phyloP scores from a whole-genome alignment of 2,329 filamentous ascomycete genomes.

The Talaromyces sp. region DNA sequence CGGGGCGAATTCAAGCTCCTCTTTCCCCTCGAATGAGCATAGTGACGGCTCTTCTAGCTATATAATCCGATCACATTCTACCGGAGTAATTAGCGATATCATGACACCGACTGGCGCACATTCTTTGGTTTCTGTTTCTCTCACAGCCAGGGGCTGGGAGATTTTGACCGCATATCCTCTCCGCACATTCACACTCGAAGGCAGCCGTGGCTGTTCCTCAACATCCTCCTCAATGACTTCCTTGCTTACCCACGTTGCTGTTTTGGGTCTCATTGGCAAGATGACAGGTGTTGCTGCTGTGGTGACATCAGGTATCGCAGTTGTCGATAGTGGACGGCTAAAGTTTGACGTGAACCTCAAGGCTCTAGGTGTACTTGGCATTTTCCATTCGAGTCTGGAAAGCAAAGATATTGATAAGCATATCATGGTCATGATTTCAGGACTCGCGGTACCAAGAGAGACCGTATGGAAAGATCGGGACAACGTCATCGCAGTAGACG shows the following conservation, averaged over 20 bases:
- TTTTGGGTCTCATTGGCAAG: constrained; percentile 76
- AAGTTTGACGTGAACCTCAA: constrained; percentile 69
- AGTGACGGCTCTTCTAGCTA: constrained; percentile 51
- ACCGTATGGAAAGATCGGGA: constrained; percentile 56
- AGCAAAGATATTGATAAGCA: constrained; percentile 59
- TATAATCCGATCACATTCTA: constrained; percentile 68
- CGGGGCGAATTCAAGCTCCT: constrained; percentile 24
- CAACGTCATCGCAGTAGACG: constrained; percentile 71
- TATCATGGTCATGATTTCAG: constrained; percentile 73
- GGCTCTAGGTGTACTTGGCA: constrained; percentile 66
- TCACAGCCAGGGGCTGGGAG: constrained; percentile 70
- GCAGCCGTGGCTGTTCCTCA: constrained; percentile 28
- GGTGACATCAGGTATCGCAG: constrained; percentile 57
- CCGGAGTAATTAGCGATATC: constrained; percentile 54
- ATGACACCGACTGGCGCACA: constrained; percentile 32
- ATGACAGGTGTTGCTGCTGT: constrained; percentile 87
- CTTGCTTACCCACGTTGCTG: constrained; percentile 51
- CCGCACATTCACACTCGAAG: constrained; percentile 47
- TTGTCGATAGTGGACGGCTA: constrained; percentile 59
- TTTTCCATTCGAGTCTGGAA: constrained; percentile 72
- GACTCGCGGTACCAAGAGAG: constrained; percentile 63
- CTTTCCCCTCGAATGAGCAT: background rate
- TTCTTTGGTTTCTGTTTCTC: constrained; percentile 58
- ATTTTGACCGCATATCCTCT: constrained; percentile 74
- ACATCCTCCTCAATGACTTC: constrained; percentile 25